A percentile compares a stretch with the other conserved stretches of the same genome.
Conservation (phyloP, 257 asterid genomes). For the Jacaranda mimosifolia region DNA sequence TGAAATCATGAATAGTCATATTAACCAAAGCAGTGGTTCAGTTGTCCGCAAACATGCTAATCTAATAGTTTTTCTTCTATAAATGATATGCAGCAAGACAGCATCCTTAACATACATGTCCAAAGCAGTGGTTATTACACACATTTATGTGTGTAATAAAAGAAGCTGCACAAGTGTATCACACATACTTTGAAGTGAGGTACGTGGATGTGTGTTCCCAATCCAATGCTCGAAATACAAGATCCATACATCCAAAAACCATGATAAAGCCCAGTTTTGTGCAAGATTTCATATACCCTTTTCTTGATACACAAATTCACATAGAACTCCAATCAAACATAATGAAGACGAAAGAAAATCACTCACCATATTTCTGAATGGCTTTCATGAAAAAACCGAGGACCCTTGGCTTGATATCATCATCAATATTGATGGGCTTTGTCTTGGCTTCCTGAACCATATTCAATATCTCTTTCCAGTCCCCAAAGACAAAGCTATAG, state of each 20-base stretch:
- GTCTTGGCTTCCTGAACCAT: slow-evolving; percentile 34
- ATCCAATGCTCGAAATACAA: too few species aligned
- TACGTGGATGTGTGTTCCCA: too few species aligned
- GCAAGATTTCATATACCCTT: neutral
- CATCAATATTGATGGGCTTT: slow-evolving; percentile 50
- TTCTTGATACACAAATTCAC: neutral
- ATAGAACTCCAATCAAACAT: neutral
- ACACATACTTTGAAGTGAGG: too few species aligned
- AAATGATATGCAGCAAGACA: neutral
- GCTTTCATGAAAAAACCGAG: slow-evolving; percentile 24
- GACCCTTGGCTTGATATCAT: slow-evolving; percentile 46
- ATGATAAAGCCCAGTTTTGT: neutral
- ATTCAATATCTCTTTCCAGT: slow-evolving; percentile 41
- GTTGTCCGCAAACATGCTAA: too few species aligned
- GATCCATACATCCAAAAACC: neutral
- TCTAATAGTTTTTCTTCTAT: neutral
- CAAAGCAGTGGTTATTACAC: too few species aligned
- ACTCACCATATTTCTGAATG: slow-evolving; percentile 48
- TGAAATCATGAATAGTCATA: too few species aligned
- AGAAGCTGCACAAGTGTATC: too few species aligned
- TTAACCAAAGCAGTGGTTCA: too few species aligned
- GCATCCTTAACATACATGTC: too few species aligned
- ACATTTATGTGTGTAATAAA: too few species aligned
- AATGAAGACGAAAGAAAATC: neutral
- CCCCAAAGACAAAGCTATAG: slow-evolving; percentile 52